phyloP scores from a whole-genome alignment of 1,139 yeast genomes.

The Blastobotrys elegans region DNA sequence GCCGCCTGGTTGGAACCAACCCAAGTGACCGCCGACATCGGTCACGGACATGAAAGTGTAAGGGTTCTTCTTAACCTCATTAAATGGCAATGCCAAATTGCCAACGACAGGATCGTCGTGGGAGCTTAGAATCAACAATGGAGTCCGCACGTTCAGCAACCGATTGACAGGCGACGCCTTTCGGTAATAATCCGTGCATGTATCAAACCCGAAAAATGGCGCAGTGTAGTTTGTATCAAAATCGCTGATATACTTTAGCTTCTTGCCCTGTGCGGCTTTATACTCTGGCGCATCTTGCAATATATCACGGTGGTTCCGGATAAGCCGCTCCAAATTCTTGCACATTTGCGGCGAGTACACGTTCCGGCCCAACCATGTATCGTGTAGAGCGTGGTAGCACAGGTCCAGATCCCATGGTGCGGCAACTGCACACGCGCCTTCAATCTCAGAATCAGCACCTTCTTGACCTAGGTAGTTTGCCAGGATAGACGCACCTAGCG shows the following conservation, averaged over 20 bases:
- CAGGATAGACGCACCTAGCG: slow-evolving; percentile 80
- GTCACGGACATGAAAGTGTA: slow-evolving; percentile 63
- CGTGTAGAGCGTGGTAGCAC: slow-evolving; percentile 48
- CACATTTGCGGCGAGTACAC: slow-evolving; percentile 66
- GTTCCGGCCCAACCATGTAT: slow-evolving; percentile 54
- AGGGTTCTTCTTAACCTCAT: slow-evolving; percentile 63
- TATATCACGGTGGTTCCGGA: slow-evolving; percentile 56
- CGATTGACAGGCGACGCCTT: slow-evolving; percentile 60
- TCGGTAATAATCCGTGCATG: slow-evolving; percentile 69
- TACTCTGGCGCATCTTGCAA: slow-evolving; percentile 41
- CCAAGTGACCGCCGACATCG: slow-evolving; percentile 83
- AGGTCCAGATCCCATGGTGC: slow-evolving; percentile 81
- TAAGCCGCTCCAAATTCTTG: slow-evolving; percentile 54
- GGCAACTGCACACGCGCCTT: slow-evolving; percentile 65
- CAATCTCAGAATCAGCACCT: slow-evolving; percentile 45
- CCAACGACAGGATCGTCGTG: slow-evolving; percentile 79
- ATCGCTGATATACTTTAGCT: slow-evolving; percentile 43
- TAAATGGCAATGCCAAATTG: slow-evolving; percentile 52
- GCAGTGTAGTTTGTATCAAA: slow-evolving; percentile 75
- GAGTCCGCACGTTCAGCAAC: slow-evolving; percentile 53
- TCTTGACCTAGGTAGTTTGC: slow-evolving; percentile 78
- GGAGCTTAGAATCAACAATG: slow-evolving; percentile 64
- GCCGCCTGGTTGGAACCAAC: slow-evolving; percentile 57
- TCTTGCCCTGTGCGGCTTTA: slow-evolving; percentile 33
- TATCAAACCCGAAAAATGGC: slow-evolving; percentile 63